Evolutionary conservation across 306 rosid species (phyloP), one percentile per base, ranked within the genome.

Genomic region (Gynostemma pentaphyllum): DNA sequence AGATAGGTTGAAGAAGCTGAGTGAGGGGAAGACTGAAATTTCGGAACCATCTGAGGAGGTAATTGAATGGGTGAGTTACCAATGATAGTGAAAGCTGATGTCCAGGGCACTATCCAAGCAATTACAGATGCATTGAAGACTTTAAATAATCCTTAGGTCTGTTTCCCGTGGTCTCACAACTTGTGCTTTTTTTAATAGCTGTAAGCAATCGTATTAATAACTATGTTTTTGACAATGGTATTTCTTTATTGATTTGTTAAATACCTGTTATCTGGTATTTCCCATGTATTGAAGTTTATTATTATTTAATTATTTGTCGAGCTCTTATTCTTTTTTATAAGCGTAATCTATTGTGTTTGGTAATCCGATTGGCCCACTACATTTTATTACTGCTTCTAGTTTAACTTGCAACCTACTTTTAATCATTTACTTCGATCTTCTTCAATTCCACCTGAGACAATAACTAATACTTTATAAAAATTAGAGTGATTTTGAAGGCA

Each of bases 71-170:
- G 94, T 81, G 98, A 88, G 75, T 47, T 92, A 87, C 94, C 96
- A n/a, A 66, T 92, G 67, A 84, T 88, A 67, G 96, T 92, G 63
- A 92, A 88, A 86, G 87, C 81, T 36, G 99, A 92, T 76, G 99
- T 88, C 70, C 96, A 88, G 88, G 99, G 99, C 50, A 86, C 96
- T 10, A 95, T 88, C 66, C 96, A 92, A 76, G 99, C 96, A n/a
- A 87, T 92, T 68, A 81, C 95, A 28, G 99, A 92, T 71, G 90
- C 95, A 49, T 79, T 92, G 77, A 76, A 57, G 78, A 82, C 88
- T 75, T 72, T 88, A 72, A 88, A 88, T 66, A 92, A 88, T 82
- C 83, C 94, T 70, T 95, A 92, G 95, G 98, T 50, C 24, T 21
- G 29, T 49, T 30, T 49, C 32, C 24, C 55, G 24, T 19, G 28